Evolutionary conservation across 768 basidiomycete genomes (phyloP), one percentile per base, ranked within the genome.

Genomic region (Kondoa subrosea): DNA sequence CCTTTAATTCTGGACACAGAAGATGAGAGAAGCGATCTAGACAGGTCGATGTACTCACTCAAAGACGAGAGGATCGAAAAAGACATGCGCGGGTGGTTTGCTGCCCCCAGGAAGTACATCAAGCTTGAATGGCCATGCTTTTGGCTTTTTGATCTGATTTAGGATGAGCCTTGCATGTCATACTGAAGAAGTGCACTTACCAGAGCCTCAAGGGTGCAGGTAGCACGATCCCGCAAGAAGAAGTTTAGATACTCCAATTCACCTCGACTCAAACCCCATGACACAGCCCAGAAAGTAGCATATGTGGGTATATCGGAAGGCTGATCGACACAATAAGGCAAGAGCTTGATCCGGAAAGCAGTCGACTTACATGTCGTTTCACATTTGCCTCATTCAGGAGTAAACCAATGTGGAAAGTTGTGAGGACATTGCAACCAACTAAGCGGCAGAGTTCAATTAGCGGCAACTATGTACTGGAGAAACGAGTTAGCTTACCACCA

Each of bases 381-480:
- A 80, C 72, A 57, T 79, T 79, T 1, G 78, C 77, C 25, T 76
- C 72, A 70, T 87, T 87, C 32, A 81, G 79, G 17, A 87, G 71
- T 0, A 81, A 83, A 1, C 87, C 91, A 32, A 91, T 78, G 75
- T 86, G 88, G 76, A 92, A 90, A 0, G 85, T 89, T 0, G 88
- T 92, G 62, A 83, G 83, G 1, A 62, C 59, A 56, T 27, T 60
- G 56, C n/a, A 62, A 58, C 40, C 34, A 67, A 40, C n/a, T n/a
- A n/a, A n/a, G n/a, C n/a, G 30, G 26, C 50, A 34, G 67, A 34
- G 25, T 17, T 60, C 65, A 16, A 56, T 66, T 57, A 17, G 50
- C 65, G 58, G 31, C 34, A 30, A 29, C 78, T 14, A 21, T 12
- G 56, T 34, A 61, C 32, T 32, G 33, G 29, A 1, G 4, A 34